Base-by-base conservation (phyloP, 2,329 filamentous ascomycete genomes). In the Alternaria gaisen region DNA sequence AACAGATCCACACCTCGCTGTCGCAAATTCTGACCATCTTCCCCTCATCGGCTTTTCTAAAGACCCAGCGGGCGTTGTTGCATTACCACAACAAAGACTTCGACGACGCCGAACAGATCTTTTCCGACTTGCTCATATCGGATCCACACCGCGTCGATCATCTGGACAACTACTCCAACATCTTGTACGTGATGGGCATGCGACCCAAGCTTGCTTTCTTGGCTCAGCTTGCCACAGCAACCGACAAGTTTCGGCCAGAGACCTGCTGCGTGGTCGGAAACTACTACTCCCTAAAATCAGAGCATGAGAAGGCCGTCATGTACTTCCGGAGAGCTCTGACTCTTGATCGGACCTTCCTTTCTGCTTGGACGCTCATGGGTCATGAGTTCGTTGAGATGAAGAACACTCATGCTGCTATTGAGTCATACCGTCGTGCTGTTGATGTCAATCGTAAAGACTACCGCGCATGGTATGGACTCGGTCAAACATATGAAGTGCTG, bases 311-410 rank as follows among this genome's bases (percentile, higher is more conserved):
- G 76, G 94, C 95, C 0, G 94, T 99, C 54, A 93, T 97, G 81
- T 98, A 98, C 80, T 99, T 99, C 82, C 91, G 95, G 4, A 90
- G 95, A 22, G 95, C 95, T 0, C 81, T 99, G 20, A 96, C 93
- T 0, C 84, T 99, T 0, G 95, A 99, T 75, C 89, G 94, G 10
- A 90, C 89, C 26, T 99, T 95, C 76, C 85, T 97, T 16, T 96
- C 93, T 0, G 95, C 95, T 2, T 99, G 95, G 95, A 99, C 95
- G 0, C 84, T 99, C 1, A 98, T 99, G 94, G 95, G 95, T 1
- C 95, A 99, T 78, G 95, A 99, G 78, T 99, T 97, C 71, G 93
- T 98, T 55, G 95, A 99, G 79, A 89, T 99, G 80, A 99, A 98
- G 75, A 99, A 99, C 76, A 98, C 94, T 0, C 95, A 99, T 72